Evolutionary conservation across 2,329 filamentous ascomycete genomes (phyloP).

Genomic region (Sporothrix euskadiensis): DNA sequence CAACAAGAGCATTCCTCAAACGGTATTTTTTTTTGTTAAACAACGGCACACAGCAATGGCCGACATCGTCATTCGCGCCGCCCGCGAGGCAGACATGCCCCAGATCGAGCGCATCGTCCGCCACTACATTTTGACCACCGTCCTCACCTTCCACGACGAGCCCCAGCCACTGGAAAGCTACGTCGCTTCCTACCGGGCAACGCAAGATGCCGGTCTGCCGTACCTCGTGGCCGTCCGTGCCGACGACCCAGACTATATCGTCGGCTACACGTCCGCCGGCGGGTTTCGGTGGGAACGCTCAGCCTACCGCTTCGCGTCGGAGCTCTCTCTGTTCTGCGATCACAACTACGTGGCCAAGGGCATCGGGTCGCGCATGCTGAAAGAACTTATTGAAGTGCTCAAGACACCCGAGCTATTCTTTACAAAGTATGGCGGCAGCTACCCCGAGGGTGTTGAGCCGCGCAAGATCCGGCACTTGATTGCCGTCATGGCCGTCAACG

Average conservation of each 20-base stretch:
- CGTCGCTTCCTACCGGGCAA: constrained; percentile 8
- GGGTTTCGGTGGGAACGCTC: constrained; percentile 13
- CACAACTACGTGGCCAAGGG: constrained; percentile 12
- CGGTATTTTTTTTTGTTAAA: background rate
- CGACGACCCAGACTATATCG: background rate
- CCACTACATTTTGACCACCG: constrained; percentile 24
- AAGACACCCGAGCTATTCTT: background rate
- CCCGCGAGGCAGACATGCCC: constrained; percentile 25
- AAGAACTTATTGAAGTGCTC: constrained; percentile 13
- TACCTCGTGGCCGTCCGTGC: constrained; percentile 20
- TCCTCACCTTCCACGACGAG: constrained; percentile 17
- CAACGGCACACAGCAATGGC: background rate
- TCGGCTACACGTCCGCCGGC: constrained; percentile 4
- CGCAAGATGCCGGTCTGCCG: constrained; percentile 2
- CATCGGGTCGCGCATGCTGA: constrained; percentile 21
- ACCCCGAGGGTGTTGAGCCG: background rate
- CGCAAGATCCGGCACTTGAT: background rate
- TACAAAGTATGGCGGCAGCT: background rate
- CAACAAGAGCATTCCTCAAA: background rate
- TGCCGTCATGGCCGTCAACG: constrained; percentile 21
- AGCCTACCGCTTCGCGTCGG: constrained; percentile 17
- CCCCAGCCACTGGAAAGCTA: constrained; percentile 9
- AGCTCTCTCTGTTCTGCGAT: constrained; percentile 26
- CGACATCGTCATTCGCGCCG: constrained; percentile 15
- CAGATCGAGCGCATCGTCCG: constrained; percentile 18